Base-by-base conservation (phyloP, 1,284 basidiomycete genomes). In the Salmacisia buchloeana region DNA sequence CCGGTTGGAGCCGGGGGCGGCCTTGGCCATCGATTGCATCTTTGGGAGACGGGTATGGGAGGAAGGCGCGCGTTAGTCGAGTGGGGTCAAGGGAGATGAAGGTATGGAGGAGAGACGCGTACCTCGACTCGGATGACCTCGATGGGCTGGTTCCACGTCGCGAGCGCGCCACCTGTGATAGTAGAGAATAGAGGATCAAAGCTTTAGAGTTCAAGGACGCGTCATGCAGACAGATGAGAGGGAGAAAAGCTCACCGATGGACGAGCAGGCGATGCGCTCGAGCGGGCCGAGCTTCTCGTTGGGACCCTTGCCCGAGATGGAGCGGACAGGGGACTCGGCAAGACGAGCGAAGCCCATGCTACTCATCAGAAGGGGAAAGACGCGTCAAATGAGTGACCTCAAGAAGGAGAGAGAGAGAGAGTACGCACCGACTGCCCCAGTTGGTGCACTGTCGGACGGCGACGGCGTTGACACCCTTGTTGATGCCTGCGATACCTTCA, bases 91-190 rank as follows among this genome's bases (percentile, higher is more conserved):
- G 39, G 18, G 15, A 15, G 39, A 15, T 5, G 15, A 15, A 21
- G 18, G 39, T 43, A 5, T 15, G 18, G 39, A 38, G 9, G 62
- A 64, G 58, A 56, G 6, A 31, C 2, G 56, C 56, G 34, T 15
- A 21, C 12, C 33, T 94, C 92, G 39, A 94, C 91, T 64, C 92
- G 89, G 69, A 94, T 86, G 69, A 96, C 92, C 83, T 99, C 96
- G 73, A 98, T 98, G 49, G 96, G 96, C 82, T 99, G 96, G 82
- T 99, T 99, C 96, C 96, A 99, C 56, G 93, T 97, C 15, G 91
- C 94, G 61, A 98, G 83, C 54, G 96, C 94, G 81, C 96, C 96
- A 78, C 90, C 76, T 54, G 49, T 29, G 36, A 49, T 49, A 10
- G 18, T 21, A 18, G 74, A 59, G 23, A 21, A 9, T 35, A 58